Evolutionary conservation across 495 filamentous ascomycete species (phyloP), one percentile per base, ranked within the genome.

Genomic region (Zalerion maritima): DNA sequence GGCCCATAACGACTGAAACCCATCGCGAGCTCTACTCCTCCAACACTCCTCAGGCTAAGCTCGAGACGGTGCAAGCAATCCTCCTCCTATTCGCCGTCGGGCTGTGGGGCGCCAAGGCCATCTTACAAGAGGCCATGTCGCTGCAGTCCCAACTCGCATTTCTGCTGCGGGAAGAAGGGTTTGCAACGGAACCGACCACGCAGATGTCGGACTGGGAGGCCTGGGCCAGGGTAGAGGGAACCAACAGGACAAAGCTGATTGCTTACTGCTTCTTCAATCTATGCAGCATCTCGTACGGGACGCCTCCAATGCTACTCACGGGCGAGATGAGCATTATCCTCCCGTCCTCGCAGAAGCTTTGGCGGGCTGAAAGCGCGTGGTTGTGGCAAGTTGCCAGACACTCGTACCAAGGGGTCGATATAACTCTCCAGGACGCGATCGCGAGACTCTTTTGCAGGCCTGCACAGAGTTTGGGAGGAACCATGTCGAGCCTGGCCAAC

Each of bases 271-370:
- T 71, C 47, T 67, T 71, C 26, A 71, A 73, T 37, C 45, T 74
- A 5, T 64, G 67, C 31, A 67, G 59, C 38, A 65, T 72, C 15
- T 60, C 62, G 1, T 74, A 69, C 42, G 67, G 73, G 33, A 69
- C 61, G 32, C 57, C 63, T 2, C 69, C 69, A 8, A 32, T 64
- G 13, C 56, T 82, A 1, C 45, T 77, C 5, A 75, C 69, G 1
- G 70, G 71, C 1, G 75, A 82, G 32, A 43, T 80, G 6, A 58
- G 69, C 1, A 46, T 79, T 3, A 62, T 63, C 26, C 53, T 80
- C 6, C 77, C 77, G 2, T 68, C 63, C 28, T 55, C 61, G 5
- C 54, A 58, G 12, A 55, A 58, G 4, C 41, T 64, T 5, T 74
- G 67, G 66, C 54, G 51, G 31, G 68, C 69, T 3, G 62, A 59